Evolutionary conservation across 257 asterid species (phyloP), one percentile per base, ranked within the genome.

Genomic region (Capsicum chinense): DNA sequence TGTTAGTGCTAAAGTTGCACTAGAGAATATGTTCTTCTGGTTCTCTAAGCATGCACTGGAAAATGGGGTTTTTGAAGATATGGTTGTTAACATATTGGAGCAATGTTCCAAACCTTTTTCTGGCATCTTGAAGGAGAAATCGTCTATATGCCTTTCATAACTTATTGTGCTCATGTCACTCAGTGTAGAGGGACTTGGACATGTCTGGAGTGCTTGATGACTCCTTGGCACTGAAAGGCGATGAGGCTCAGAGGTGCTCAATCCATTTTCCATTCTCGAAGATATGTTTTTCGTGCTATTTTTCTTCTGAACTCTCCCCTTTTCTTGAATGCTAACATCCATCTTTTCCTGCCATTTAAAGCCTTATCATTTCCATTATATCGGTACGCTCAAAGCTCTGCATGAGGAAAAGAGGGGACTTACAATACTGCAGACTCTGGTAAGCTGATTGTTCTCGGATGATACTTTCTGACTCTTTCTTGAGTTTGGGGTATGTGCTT

Each of bases 161-260:
- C 89, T 86, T 83, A 88, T 85, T 42, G 92, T 87, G 86, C 92
- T 90, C 80, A 89, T 84, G 79, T 90, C 94, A 15, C 90, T 88
- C 73, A 87, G 85, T 83, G 88, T 83, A 54, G 97, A 88, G 73
- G 94, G 92, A 83, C 90, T 90, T 26, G 90, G 88, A 79, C 83
- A 83, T 79, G 79, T 83, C 71, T 87, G 86, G 76, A 56, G 86
- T 56, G 15, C 48, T 62, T 68, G 89, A 79, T 86, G 74, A 76
- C 88, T 92, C 76, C 87, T 89, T 33, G 94, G 88, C 82, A 81
- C 73, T 39, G 93, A 88, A 80, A 83, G 86, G 54, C 84, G 87
- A 81, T 84, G 85, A 42, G 88, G 82, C 78, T 83, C 87, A 84
- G 59, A 76, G 60, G 71, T 83, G 58, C 73, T 82, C 62, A 84